phyloP scores from a whole-genome alignment of 352 stramenopile genomes.

The Globisporangium camurandrum region DNA sequence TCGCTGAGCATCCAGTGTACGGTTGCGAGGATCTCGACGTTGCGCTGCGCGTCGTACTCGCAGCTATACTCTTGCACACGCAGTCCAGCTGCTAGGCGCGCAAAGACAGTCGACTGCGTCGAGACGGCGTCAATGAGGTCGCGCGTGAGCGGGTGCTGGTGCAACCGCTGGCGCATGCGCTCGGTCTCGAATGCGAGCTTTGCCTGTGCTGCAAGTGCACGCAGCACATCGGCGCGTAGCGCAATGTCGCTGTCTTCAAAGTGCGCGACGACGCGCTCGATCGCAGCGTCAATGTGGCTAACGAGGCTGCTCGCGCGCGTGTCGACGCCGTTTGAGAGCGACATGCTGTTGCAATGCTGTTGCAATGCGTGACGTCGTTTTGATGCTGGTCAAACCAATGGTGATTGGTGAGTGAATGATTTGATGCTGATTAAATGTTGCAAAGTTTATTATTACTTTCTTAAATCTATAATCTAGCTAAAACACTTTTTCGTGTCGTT shows the following conservation, averaged over 20 bases:
- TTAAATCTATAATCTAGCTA: no score
- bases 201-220: conserved; percentile 44
- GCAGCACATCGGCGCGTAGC: conserved; percentile 60
- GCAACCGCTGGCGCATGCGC: conserved; percentile 47
- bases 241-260: conserved; percentile 66
- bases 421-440: no score
- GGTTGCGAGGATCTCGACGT: conserved; percentile 46
- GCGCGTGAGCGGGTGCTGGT: conserved; percentile 49
- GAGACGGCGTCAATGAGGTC: conserved; percentile 49
- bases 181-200: conserved; percentile 64
- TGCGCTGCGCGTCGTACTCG: conserved; percentile 52
- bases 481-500: no score
- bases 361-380: no score
- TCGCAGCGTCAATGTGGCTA: conserved; percentile 45
- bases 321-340: conserved; percentile 27
- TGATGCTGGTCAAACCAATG: no score
- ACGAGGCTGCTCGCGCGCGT: conserved; percentile 55
- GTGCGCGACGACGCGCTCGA: conserved; percentile 64
- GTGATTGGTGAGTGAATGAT: no score
- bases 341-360: no score
- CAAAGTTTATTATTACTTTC: no score
- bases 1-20: conserved; percentile 44
- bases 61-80: conserved; percentile 51
- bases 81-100: conserved; percentile 30
- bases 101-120: conserved; percentile 37